Conservation (phyloP, 768 basidiomycete genomes). For the Cyclocybe aegerita region DNA sequence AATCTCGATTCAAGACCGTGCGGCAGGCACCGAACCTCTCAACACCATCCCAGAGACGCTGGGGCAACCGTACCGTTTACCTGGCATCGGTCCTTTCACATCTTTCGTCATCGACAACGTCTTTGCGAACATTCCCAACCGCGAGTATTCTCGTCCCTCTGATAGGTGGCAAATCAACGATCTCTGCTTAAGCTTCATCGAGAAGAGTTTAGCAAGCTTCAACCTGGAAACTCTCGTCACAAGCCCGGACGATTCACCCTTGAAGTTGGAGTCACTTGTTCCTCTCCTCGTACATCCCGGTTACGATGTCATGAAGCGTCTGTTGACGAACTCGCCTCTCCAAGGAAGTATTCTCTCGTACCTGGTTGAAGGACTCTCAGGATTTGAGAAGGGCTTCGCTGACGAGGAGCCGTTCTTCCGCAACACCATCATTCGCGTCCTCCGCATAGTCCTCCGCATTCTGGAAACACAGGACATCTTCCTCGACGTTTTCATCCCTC, state of each 20-base stretch:
- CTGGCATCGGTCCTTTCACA: constrained; percentile 80
- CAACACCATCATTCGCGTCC: constrained; percentile 73
- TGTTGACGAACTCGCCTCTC: constrained; percentile 71
- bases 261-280: constrained; percentile 52
- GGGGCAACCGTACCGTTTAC: constrained; percentile 77
- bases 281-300: constrained; percentile 78
- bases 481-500: constrained; percentile 82
- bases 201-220: constrained; percentile 79
- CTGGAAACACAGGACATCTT: constrained; percentile 88
- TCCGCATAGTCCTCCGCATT: constrained; percentile 79
- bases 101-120: constrained; percentile 91
- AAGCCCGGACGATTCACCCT: constrained; percentile 48
- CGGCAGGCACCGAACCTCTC: constrained; percentile 57
- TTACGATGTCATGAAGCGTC: constrained; percentile 77
- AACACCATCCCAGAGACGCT: constrained; percentile 80
- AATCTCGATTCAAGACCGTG: constrained; percentile 56
- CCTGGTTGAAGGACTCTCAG: constrained; percentile 76
- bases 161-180: constrained; percentile 91
- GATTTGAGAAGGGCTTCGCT: constrained; percentile 69
- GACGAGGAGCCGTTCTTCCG: constrained; percentile 72
- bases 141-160: constrained; percentile 72
- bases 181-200: constrained; percentile 79
- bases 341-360: constrained; percentile 77
- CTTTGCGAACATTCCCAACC: constrained; percentile 69
- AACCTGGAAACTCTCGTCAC: constrained; percentile 73